phyloP scores from a whole-genome alignment of 225 moss, liverwort and hornwort genomes.

The Neckera pumila region DNA sequence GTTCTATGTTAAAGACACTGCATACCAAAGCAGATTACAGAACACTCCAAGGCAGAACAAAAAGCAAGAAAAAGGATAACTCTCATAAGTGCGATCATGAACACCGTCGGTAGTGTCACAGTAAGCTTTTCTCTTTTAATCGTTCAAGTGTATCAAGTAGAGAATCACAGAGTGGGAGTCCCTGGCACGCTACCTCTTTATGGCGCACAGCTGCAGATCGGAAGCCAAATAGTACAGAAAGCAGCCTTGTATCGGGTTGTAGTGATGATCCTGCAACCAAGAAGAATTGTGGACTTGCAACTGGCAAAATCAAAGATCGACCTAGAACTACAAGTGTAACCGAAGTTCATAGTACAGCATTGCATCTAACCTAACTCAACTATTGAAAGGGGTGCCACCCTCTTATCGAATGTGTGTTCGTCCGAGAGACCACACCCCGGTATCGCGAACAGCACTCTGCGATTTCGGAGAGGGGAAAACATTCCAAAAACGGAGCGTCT shows the following conservation, averaged over 20 bases:
- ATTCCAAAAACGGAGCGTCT: constrained; percentile 96
- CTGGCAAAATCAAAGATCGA: background rate
- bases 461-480: constrained; percentile 97
- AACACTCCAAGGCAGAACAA: background rate
- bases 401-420: constrained; percentile 86
- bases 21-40: too few relatives aligned
- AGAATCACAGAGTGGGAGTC: background rate
- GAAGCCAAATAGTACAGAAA: constrained; percentile 25
- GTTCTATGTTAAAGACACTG: too few relatives aligned
- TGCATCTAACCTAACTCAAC: background rate
- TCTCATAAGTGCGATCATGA: background rate
- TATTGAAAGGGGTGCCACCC: background rate
- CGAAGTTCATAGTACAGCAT: constrained; percentile 28
- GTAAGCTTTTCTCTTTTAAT: background rate
- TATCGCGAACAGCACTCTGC: constrained; percentile 86
- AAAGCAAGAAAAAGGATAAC: background rate
- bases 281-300: constrained; percentile 15
- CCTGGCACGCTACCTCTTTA: constrained; percentile 12
- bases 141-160: background rate
- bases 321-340: constrained; percentile 4
- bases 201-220: constrained; percentile 27
- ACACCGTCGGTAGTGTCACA: background rate
- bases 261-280: constrained; percentile 13
- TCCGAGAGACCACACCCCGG: constrained; percentile 93
- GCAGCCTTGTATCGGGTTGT: constrained; percentile 24